Base-by-base conservation (phyloP, 331 rosid species). In the Quercus phellos region DNA sequence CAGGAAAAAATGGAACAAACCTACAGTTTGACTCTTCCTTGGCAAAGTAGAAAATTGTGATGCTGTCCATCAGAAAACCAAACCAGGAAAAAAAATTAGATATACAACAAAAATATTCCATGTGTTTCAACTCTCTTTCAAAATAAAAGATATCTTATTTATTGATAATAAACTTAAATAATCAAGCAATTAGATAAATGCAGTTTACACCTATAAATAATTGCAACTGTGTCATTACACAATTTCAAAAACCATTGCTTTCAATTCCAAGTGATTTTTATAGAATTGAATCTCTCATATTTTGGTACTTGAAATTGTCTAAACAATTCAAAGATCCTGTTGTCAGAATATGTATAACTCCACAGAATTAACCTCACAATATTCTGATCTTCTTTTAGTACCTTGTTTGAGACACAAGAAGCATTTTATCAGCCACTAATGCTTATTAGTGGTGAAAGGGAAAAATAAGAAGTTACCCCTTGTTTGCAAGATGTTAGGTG, bases 11-110 rank as follows among this genome's bases (percentile, higher is more conserved):
- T 18, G 98, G 91, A 85, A 84, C 83, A 85, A 90, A 91, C 72
- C 82, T 91, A 76, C 97, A 90, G 54, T 85, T 84, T 63, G 85
- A 79, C 76, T 85, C 98, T 88, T 93, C 98, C 91, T 91, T 93
- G 76, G 94, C 95, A 87, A 93, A 93, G 88, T 88, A 91, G 74
- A 75, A 81, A 81, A 93, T 82, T 13, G 93, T 87, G 63, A 93
- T 86, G 86, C 98, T 93, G 95, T 55, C 61, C 81, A 83, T 14
- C 29, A 73, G 74, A 43, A 60, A 51, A 51, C 55, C 72, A 1
- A 63, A 11, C 12, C 69, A 72, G 24, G 26, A 1, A 75, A 35
- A 27, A 14, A 78, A 61, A 72, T 81, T 51, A 81, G 42, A 72
- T 22, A 54, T 42, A n/a, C 58, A 72, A 54, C 35, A 34, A 72